These are phyloP conservation scores for Colletotrichum tropicale DNA, from an alignment of 2,329 filamentous ascomycete genomes.

Conservation along the genomic window DNA sequence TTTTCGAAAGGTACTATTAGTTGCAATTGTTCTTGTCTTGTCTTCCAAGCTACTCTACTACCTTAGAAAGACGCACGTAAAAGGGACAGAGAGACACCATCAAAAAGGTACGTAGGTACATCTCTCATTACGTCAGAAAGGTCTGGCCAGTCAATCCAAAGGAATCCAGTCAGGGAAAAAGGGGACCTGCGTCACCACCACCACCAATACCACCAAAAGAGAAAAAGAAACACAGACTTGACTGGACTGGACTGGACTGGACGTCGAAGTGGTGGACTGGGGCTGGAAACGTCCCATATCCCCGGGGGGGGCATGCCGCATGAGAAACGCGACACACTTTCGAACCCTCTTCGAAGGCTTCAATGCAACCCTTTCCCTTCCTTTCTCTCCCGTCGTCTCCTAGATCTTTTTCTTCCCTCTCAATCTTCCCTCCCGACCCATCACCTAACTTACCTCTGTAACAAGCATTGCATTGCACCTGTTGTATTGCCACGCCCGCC, in stretches of 20 bases:
- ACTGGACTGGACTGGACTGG: background rate
- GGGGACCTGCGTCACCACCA: slow-evolving; percentile 18
- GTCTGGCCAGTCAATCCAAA: background rate
- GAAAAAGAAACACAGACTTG: background rate
- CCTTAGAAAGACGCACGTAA: background rate
- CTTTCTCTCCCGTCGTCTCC: background rate
- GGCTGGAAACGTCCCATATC: slow-evolving; percentile 14
- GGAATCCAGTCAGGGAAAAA: slow-evolving; percentile 7
- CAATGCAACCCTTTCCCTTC: slow-evolving; percentile 9
- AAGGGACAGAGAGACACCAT: background rate
- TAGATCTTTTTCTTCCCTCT: background rate
- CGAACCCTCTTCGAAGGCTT: slow-evolving; percentile 13
- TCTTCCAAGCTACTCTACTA: too few species aligned
- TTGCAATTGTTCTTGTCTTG: background rate
- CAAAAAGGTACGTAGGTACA: background rate
- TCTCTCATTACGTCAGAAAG: slow-evolving; percentile 13
- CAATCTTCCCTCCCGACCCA: background rate
- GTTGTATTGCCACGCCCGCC: background rate
- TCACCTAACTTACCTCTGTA: background rate
- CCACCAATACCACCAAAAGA: background rate
- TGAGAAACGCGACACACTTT: slow-evolving; percentile 21
- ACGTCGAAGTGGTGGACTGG: background rate
- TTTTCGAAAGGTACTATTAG: background rate
- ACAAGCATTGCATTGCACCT: background rate
- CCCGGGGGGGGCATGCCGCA: background rate